Base-by-base conservation (phyloP, 176 grass and related monocot species). In the Cymbopogon citratus region DNA sequence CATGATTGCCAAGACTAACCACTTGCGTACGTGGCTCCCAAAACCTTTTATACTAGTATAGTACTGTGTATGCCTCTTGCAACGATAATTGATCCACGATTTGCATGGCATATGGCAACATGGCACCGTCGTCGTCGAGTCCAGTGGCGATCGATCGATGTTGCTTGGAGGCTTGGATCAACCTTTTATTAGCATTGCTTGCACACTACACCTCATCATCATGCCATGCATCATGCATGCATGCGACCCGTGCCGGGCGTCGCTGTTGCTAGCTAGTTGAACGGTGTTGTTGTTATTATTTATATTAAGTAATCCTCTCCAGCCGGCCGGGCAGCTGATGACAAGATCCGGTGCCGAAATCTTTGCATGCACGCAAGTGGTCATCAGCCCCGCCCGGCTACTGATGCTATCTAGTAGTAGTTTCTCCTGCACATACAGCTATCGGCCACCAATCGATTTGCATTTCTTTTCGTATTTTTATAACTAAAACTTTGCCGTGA, bases 301-400 rank as follows among this genome's bases (percentile, higher is more conserved):
- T 33, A n/a, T n/a, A n/a, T n/a, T n/a, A n/a, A n/a, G n/a, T 34
- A 29, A 19, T 33, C 77, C 9, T 49, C 21, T 29, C 62, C 48
- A 1, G 15, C 43, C 45, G 18, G 48, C 7, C 44, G 13, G 69
- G 39, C 67, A 28, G 21, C 21, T 11, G 12, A n/a, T 33, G 77
- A 44, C 71, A 76, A 71, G 71, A 81, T 85, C 43, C 52, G 28
- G 45, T 12, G 77, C 61, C 9, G 38, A 80, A 54, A 78, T 39
- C 66, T 72, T 86, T 14, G 46, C 83, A 78, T 61, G 73, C 73
- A 82, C 83, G 83, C 87, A 86, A 86, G 78, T 86, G 57, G 78
- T 45, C 64, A 76, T 45, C 19, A 35, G 28, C n/a, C 19, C 67
- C 3, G 67, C 67, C 69, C 12, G 21, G 21, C 34, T 27, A 26